Conservation (phyloP, 805 yeast genomes). For the Metschnikowia bowlesiae region DNA sequence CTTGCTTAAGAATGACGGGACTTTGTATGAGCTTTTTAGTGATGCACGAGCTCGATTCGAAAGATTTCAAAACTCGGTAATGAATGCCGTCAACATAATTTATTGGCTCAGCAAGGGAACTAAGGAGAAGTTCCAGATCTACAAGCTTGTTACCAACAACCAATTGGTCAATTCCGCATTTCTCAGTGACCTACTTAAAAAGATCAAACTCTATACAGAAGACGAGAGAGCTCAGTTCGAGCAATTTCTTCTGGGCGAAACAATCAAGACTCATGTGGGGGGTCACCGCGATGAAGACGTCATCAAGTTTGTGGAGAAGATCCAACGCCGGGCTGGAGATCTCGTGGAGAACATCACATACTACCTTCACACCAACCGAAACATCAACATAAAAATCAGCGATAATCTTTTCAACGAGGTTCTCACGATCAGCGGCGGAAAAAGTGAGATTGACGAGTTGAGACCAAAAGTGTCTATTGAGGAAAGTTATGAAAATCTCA, state of each 20-base stretch:
- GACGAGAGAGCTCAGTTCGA: conserved; percentile 5
- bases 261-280: conserved; percentile 5
- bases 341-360: conserved; percentile 12
- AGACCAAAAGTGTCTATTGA: conserved; percentile 20
- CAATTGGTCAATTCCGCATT: conserved; percentile 25
- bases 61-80: conserved; percentile 22
- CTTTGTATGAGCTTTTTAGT: conserved; percentile 13
- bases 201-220: conserved; percentile 3
- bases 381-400: conserved; percentile 20
- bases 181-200: conserved; percentile 20
- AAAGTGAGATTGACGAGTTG: conserved; percentile 14
- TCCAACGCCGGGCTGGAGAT: background rate
- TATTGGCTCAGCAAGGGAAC: conserved; percentile 16
- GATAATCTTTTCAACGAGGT: conserved; percentile 30
- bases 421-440: conserved; percentile 28
- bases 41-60: conserved; percentile 19
- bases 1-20: conserved; percentile 16
- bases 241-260: conserved; percentile 8
- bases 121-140: conserved; percentile 28
- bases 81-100: conserved; percentile 24
- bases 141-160: conserved; percentile 27
- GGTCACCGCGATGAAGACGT: conserved; percentile 10
- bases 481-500: conserved; percentile 36
- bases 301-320: background rate
- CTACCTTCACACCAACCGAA: conserved; percentile 15